Evolutionary conservation across 106 monocot genomes (phyloP).

Genomic region (Cymbidium sinense): DNA sequence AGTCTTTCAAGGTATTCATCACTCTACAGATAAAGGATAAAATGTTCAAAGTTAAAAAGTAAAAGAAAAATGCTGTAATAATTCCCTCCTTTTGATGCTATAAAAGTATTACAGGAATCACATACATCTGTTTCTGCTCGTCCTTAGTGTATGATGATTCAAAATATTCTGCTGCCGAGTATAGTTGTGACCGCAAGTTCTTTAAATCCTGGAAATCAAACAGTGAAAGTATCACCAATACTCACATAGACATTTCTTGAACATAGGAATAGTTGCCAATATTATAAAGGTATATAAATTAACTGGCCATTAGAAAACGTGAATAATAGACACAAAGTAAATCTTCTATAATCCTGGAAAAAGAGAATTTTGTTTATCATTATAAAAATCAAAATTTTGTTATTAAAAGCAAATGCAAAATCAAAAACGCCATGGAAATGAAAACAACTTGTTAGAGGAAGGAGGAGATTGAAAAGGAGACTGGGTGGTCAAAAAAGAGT

Average conservation of each 20-base stretch:
- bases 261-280: background rate
- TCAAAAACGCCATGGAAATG: background rate
- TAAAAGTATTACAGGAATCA: background rate
- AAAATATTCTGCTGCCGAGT: slow-evolving; percentile 94
- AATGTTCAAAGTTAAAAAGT: background rate
- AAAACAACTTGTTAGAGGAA: background rate
- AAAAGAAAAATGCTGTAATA: background rate
- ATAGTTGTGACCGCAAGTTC: slow-evolving; percentile 70
- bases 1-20: slow-evolving; percentile 78
- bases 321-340: background rate
- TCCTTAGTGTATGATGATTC: slow-evolving; percentile 71
- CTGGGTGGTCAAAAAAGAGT: background rate
- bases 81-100: background rate
- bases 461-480: background rate
- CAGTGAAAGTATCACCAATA: background rate
- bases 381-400: background rate
- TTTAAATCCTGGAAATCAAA: slow-evolving; percentile 63
- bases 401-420: background rate
- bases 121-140: slow-evolving; percentile 71
- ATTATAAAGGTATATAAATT: background rate
- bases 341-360: background rate
- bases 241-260: background rate
- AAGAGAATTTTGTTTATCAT: background rate
- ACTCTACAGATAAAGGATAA: slow-evolving; percentile 38
- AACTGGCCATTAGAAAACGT: background rate